These are phyloP conservation scores for Suhomyces yuchorum DNA, from an alignment of 1,139 yeast species.

Conservation along the genomic window DNA sequence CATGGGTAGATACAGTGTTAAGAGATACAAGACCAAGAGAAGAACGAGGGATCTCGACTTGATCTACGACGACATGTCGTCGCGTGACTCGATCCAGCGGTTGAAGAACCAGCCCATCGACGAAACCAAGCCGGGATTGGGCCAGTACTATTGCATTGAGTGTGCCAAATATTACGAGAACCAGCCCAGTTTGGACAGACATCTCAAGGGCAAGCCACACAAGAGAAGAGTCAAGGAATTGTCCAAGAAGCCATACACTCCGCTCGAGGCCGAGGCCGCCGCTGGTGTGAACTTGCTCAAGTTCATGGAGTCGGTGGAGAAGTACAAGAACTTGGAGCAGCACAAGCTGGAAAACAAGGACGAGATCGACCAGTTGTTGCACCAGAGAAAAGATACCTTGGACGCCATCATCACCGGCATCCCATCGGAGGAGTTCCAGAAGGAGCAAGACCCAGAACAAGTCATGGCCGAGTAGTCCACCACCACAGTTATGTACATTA, in stretches of 20 bases:
- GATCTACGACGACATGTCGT: conserved; percentile 72
- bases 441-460: conserved; percentile 6
- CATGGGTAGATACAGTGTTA: conserved; percentile 88
- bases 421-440: conserved; percentile 25
- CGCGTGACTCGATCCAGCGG: conserved; percentile 59
- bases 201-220: conserved; percentile 75
- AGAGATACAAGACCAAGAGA: conserved; percentile 74
- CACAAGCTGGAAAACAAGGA: conserved; percentile 42
- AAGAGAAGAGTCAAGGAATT: conserved; percentile 82
- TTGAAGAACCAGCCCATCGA: conserved; percentile 83
- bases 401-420: conserved; percentile 45
- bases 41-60: conserved; percentile 84
- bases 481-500: conserved; percentile 7
- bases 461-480: conserved; percentile 11
- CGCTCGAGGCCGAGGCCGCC: conserved; percentile 88
- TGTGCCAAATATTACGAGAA: conserved; percentile 92
- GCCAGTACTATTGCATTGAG: conserved; percentile 91
- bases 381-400: conserved; percentile 44
- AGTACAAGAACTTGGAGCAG: conserved; percentile 47
- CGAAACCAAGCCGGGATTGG: conserved; percentile 90
- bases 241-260: conserved; percentile 78
- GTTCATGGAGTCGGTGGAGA: conserved; percentile 63
- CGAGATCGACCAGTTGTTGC: conserved; percentile 37
- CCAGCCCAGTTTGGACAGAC: conserved; percentile 70
- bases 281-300: conserved; percentile 73